Base-by-base conservation (phyloP, 306 rosid genomes). In the Pyrus pyrifolia region DNA sequence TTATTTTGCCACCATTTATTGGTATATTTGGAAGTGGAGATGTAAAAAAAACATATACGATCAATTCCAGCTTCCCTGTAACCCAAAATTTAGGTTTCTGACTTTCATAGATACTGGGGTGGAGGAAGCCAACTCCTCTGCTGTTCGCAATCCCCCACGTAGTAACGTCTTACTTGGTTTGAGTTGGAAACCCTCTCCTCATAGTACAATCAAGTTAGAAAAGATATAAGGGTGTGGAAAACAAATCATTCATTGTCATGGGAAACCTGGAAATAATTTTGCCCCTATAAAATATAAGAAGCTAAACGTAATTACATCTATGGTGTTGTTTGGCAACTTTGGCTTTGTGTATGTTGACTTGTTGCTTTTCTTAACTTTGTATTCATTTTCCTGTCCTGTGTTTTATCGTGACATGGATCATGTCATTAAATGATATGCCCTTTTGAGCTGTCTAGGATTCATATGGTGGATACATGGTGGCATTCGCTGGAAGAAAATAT, bases 391-490 rank as follows among this genome's bases (percentile, higher is more conserved):
- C 38, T 62, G 11, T 30, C 68, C 11, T 27, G 42, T 63, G 42
- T 30, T 63, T 25, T 30, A 19, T 63, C 33, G 12, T 63, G n/a
- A 63, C 31, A 6, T 63, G 42, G n/a, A 63, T 63, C 11, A 15
- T 22, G 30, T 14, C 68, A 15, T 17, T 63, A 63, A 30, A 31
- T 58, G 14, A 46, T 44, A 49, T 19, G 22, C 51, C 35, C 49
- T 69, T 67, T 5, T 42, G 11, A 42, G 29, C 59, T 76, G 60
- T 63, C n/a, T 75, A 90, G 96, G 96, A 88, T 74, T 14, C 55
- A 7, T 78, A 83, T 73, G 96, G 96, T 35, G 96, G 92, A 29
- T 88, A 81, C 71, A 88, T 90, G 91, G 96, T 90, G 85, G 96
- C 88, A 68, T 90, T 90, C 80, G 88, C 88, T 2, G 96, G 96